Evolutionary conservation across 2,329 filamentous ascomycete species (phyloP), one percentile per base, ranked within the genome.

Genomic region (Daldinia sp.): DNA sequence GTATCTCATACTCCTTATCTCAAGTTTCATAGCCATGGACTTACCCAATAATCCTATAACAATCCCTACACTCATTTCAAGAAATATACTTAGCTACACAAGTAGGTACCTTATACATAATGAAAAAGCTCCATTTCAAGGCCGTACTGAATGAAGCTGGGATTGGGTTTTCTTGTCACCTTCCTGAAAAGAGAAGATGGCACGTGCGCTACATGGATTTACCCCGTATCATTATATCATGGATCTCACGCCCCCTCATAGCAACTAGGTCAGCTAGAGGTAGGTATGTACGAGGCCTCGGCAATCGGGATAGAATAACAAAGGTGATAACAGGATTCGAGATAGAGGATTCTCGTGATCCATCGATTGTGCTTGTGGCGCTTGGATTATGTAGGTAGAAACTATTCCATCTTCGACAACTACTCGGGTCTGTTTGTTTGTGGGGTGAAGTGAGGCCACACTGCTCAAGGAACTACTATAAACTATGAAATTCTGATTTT

Each of bases 141-240:
- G 28, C 18, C 33, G 13, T 9, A 18, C 20, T 41, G 10, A 26
- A 62, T 41, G 10, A 26, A 62, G 33, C 51, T 51, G 18, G 37
- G 46, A 51, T 42, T 5, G 10, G 50, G 13, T 39, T 26, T 26
- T 50, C 56, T 58, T 67, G 53, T 62, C 57, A 69, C 60, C 67
- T 69, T 69, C 67, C 64, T 64, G 64, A 67, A 69, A 20, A 9
- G 41, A 57, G 35, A 46, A 46, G 6, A 44, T 67, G 35, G 55
- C 67, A 65, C 63, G 60, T 66, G 67, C 63, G 28, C 46, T 54
- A 35, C 53, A 55, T 53, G 58, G 35, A 44, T 39, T 30, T 35
- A 44, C 39, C 39, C 18, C 41, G 10, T 41, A 56, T 56, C 46
- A 18, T 50, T 6, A 9, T 42, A 56, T 56, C 46, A 18, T 51